Conservation (phyloP, 345 rosid genomes). For the Citrus medica region DNA sequence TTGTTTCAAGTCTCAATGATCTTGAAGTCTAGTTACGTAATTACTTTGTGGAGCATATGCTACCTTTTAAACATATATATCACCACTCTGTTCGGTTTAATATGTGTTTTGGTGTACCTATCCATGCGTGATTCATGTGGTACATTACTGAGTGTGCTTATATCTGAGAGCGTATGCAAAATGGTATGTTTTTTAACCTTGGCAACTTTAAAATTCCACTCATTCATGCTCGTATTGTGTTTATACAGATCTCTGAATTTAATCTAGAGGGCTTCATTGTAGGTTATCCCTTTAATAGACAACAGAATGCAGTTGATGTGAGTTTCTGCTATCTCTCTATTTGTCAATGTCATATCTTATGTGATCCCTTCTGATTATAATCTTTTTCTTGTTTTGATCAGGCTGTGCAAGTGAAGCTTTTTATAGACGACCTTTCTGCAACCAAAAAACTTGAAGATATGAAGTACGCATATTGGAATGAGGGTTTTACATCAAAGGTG, state of each 20-base stretch:
- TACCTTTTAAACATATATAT: not conserved
- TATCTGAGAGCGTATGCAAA: not conserved
- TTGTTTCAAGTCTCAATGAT: not conserved
- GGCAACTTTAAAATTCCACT: not conserved
- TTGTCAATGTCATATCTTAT: not conserved
- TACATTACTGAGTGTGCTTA: not conserved
- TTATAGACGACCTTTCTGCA: conserved; percentile 58
- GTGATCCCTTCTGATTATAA: not conserved
- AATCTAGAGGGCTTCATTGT: conserved; percentile 65
- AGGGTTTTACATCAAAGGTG: conserved; percentile 72
- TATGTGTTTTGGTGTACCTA: not conserved
- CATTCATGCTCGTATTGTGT: not conserved
- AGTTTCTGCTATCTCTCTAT: conserved; percentile 16
- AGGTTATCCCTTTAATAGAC: conserved; percentile 61
- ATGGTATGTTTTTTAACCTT: conserved; percentile 1
- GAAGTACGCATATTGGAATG: conserved; percentile 74
- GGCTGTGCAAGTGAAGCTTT: conserved; percentile 53
- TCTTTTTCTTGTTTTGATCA: conserved; percentile 24
- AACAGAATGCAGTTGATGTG: conserved; percentile 31
- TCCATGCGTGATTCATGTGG: not conserved
- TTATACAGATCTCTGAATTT: conserved; percentile 59
- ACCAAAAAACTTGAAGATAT: conserved; percentile 59
- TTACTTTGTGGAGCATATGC: not conserved
- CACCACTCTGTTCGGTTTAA: not conserved
- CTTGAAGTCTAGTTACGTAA: not conserved